phyloP scores from a whole-genome alignment of 2,329 filamentous ascomycete species.

The Talaromyces verruculosus region DNA sequence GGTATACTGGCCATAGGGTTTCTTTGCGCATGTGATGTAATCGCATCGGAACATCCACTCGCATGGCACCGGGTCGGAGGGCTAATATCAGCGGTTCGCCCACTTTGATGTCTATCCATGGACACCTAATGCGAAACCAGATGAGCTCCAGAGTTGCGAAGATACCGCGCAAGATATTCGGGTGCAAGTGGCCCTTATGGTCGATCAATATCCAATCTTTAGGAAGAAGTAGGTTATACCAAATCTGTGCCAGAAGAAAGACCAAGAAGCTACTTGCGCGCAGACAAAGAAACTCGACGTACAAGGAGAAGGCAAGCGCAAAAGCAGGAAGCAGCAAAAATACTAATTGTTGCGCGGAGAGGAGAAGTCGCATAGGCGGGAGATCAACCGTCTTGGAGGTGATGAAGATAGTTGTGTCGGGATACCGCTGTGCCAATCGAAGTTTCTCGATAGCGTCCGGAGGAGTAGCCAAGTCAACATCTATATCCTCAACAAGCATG shows the following conservation, averaged over 20 bases:
- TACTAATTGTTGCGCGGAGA: neutral
- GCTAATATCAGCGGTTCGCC: slow-evolving; percentile 5
- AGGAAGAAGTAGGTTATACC: neutral
- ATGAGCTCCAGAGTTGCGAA: neutral
- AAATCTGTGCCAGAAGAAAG: neutral
- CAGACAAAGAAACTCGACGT: neutral
- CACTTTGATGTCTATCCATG: neutral
- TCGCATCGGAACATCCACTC: neutral
- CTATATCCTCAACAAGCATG: slow-evolving; percentile 8
- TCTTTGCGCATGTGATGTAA: slow-evolving; percentile 4
- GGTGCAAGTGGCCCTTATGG: neutral
- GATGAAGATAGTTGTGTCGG: neutral
- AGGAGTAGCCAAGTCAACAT: slow-evolving; percentile 7
- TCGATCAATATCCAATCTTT: neutral
- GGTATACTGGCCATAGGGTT: neutral
- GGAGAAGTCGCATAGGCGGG: neutral
- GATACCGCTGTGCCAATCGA: neutral
- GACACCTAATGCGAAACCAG: slow-evolving; percentile 10
- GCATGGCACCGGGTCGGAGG: slow-evolving; percentile 3
- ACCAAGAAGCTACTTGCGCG: neutral
- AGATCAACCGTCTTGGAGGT: slow-evolving; percentile 3
- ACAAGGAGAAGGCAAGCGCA: neutral
- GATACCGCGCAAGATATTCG: neutral
- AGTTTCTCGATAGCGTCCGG: neutral
- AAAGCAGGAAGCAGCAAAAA: neutral